Base-by-base conservation (phyloP, 148 eudicot genomes). In the Camellia lanceoleosa region DNA sequence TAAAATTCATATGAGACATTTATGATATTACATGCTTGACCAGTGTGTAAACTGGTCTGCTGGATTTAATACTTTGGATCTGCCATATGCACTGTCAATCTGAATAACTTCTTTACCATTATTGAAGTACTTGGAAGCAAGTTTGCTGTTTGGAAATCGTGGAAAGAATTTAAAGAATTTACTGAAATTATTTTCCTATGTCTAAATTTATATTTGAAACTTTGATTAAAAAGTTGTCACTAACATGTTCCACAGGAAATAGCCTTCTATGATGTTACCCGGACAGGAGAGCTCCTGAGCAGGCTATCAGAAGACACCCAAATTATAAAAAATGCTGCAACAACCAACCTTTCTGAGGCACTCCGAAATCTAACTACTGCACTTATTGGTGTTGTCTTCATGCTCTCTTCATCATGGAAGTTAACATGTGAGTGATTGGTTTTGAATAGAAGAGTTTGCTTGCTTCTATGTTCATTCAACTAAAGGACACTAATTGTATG, bases 271-370 rank as follows among this genome's bases (percentile, higher is more conserved):
- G 98, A 94, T 82, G 91, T 92, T 75, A 91, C 97, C 71, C 88
- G 98, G 69, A 92, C 97, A 15, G 98, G 98, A 74, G 98, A 94
- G 82, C 97, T 94, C 65, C 75, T 94, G 77, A 94, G 97, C 79
- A 92, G 98, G 81, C 86, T 94, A 56, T 92, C 97, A 74, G 98
- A 94, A 85, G 98, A 94, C 79, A 94, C 98, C 42, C 98, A 94
- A 78, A 92, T 94, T 64, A 94, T 94, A 58, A 94, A 94, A 73
- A 92, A 89, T 84, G 98, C 98, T 80, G 98, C 98, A 73, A 94
- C 97, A 3, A 89, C 98, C 30, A 92, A 94, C 83, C 94, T 94
- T 81, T 94, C 98, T 73, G 94, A 94, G 83, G 93, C 94, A 49
- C 83, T 94, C 71, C 83, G 91, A 69, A 94, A 91, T 80, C 79